Percentiles rank a stretch among this genome's conserved stretches.
phyloP scores from a whole-genome alignment of 2,329 filamentous ascomycete genomes.

The Curvularia lunata region DNA sequence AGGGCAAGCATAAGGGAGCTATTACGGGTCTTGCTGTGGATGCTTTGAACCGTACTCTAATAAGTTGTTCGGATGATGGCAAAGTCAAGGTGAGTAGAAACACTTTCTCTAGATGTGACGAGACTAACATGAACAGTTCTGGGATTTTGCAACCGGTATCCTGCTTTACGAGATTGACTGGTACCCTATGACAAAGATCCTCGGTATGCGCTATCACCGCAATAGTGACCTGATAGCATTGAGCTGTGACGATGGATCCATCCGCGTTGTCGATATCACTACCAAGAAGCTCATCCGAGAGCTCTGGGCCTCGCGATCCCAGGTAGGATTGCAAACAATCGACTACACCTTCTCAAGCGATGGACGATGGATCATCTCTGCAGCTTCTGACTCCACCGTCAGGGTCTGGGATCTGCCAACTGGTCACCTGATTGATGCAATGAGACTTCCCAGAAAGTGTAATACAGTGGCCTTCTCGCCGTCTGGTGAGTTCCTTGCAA shows the following conservation, averaged over 20 bases:
- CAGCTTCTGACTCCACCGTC: conserved; percentile 78
- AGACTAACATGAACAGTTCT: conserved; percentile 65
- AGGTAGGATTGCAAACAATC: conserved; percentile 40
- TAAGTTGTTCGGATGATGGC: conserved; percentile 88
- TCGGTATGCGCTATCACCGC: conserved; percentile 78
- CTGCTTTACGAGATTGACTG: conserved; percentile 83
- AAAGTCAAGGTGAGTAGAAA: conserved; percentile 72
- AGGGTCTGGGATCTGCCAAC: conserved; percentile 96
- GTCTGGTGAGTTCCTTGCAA: conserved; percentile 93
- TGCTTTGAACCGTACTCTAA: conserved; percentile 81
- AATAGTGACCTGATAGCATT: conserved; percentile 86
- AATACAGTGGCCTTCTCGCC: conserved; percentile 85
- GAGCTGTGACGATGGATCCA: conserved; percentile 84
- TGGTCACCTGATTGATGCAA: conserved; percentile 91
- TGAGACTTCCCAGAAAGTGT: conserved; percentile 78
- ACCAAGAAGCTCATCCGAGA: conserved; percentile 92
- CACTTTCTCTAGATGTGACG: not conserved
- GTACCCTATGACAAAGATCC: conserved; percentile 77
- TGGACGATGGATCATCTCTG: conserved; percentile 90
- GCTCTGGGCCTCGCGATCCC: conserved; percentile 72
- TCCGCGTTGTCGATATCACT: conserved; percentile 87
- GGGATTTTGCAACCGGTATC: conserved; percentile 87
- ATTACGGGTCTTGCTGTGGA: conserved; percentile 90
- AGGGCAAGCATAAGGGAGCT: conserved; percentile 78
- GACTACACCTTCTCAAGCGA: conserved; percentile 79